phyloP scores from a whole-genome alignment of 1,284 basidiomycete species.

The Ceratobasidium theobromae region DNA sequence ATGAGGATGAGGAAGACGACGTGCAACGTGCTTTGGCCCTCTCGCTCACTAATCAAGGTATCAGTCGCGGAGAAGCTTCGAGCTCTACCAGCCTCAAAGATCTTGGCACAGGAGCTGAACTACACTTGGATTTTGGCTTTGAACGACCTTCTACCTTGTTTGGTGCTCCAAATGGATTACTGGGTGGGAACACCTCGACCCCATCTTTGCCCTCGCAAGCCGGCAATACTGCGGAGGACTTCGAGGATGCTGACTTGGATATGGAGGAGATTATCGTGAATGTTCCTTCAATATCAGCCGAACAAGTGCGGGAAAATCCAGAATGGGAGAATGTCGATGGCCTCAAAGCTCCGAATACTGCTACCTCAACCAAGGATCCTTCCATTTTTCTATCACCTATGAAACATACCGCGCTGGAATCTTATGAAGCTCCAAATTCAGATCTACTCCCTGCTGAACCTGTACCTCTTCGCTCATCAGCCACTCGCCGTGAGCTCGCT shows the following conservation, averaged over 20 bases:
- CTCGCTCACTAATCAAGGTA: neutral
- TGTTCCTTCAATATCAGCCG: neutral
- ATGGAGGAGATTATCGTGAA: constrained; percentile 34
- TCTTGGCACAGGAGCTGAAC: neutral
- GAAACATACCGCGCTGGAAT: neutral
- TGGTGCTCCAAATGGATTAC: constrained; percentile 9
- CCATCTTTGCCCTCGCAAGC: constrained; percentile 3
- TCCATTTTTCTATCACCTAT: neutral
- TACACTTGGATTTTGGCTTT: neutral
- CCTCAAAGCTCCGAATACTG: neutral
- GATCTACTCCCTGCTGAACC: neutral
- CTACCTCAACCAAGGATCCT: neutral
- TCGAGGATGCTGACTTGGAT: constrained; percentile 31
- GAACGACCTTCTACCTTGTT: neutral
- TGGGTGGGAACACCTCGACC: neutral
- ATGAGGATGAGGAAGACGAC: constrained; percentile 36
- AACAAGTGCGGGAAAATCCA: neutral
- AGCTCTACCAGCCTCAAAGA: neutral
- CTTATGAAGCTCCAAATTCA: neutral
- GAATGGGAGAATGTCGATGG: constrained; percentile 11
- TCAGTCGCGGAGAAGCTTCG: neutral
- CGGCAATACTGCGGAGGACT: constrained; percentile 18
- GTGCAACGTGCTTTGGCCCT: constrained; percentile 17
- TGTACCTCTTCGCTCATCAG: neutral
- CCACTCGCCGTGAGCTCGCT: constrained; percentile 9